These are phyloP conservation scores for Rauvolfia tetraphylla DNA, from an alignment of 257 asterid species.

Conservation along the genomic window DNA sequence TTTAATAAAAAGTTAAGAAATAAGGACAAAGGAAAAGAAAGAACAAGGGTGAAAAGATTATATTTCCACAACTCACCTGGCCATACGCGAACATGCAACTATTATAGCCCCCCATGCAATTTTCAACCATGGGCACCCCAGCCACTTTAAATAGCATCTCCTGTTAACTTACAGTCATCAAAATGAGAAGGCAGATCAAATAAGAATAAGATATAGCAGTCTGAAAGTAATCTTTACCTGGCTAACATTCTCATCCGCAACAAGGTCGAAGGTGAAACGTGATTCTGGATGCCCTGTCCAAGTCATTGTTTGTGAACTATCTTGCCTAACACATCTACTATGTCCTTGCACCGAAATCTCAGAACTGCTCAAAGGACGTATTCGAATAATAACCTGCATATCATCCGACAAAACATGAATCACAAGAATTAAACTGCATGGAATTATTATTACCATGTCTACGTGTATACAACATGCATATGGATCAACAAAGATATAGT, in stretches of 20 bases:
- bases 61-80: conserved; percentile 52
- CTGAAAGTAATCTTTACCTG: conserved; percentile 49
- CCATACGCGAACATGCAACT: conserved; percentile 99
- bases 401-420: conserved; percentile 9
- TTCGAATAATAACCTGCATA: conserved; percentile 74
- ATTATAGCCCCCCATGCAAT: conserved; percentile 92
- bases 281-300: conserved; percentile 92
- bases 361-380: conserved; percentile 73
- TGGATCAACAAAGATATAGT: not conserved
- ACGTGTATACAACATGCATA: not conserved
- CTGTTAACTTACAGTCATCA: conserved; percentile 39
- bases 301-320: conserved; percentile 77
- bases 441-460: not conserved
- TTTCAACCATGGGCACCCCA: conserved; percentile 96
- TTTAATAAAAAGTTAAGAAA: not conserved
- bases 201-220: not conserved
- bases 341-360: conserved; percentile 79
- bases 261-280: conserved; percentile 77
- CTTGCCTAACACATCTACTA: conserved; percentile 75
- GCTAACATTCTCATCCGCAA: conserved; percentile 89
- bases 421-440: not conserved
- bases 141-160: conserved; percentile 85
- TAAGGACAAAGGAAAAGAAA: not conserved
- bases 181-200: conserved; percentile 6
- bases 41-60: too few species aligned